These are phyloP conservation scores for Pichia cabralensis DNA, from an alignment of 805 yeast genomes.

Conservation along the genomic window DNA sequence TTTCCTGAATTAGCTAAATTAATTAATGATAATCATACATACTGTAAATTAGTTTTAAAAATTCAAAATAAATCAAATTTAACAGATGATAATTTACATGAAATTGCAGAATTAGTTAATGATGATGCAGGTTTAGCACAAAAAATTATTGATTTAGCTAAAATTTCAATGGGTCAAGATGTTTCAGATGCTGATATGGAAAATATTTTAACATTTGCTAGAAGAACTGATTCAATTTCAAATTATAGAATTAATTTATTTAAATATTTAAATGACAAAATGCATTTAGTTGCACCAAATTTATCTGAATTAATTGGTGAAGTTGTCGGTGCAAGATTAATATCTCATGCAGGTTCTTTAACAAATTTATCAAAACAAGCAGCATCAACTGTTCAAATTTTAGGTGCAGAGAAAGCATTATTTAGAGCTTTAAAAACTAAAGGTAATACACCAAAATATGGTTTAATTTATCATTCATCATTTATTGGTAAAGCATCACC, in stretches of 20 bases:
- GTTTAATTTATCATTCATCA: constrained; percentile 89
- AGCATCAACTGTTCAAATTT: constrained; percentile 96
- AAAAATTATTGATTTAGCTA: constrained; percentile 86
- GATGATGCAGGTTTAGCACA: constrained; percentile 92
- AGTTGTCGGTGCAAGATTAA: constrained; percentile 96
- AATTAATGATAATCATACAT: constrained; percentile 80
- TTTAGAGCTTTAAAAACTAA: constrained; percentile 94
- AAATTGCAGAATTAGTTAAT: constrained; percentile 78
- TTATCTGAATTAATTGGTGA: constrained; percentile 95
- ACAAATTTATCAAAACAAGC: constrained; percentile 96
- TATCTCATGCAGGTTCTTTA: constrained; percentile 96
- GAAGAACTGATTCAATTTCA: constrained; percentile 83
- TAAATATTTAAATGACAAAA: constrained; percentile 85
- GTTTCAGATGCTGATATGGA: constrained; percentile 90
- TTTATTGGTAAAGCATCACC: constrained; percentile 90
- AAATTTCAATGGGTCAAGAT: constrained; percentile 99
- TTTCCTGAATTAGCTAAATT: constrained; percentile 94
- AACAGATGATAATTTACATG: constrained; percentile 76
- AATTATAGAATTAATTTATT: constrained; percentile 82
- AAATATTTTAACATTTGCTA: constrained; percentile 83
- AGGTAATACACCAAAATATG: constrained; percentile 95
- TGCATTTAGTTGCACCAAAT: constrained; percentile 97
- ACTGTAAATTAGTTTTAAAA: constrained; percentile 70
- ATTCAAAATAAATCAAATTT: constrained; percentile 83
- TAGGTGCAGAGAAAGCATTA: constrained; percentile 95